A percentile compares a stretch with the other conserved stretches of the same genome.
phyloP scores from a whole-genome alignment of 2,329 filamentous ascomycete genomes.

The Sporothrix brasiliensis region DNA sequence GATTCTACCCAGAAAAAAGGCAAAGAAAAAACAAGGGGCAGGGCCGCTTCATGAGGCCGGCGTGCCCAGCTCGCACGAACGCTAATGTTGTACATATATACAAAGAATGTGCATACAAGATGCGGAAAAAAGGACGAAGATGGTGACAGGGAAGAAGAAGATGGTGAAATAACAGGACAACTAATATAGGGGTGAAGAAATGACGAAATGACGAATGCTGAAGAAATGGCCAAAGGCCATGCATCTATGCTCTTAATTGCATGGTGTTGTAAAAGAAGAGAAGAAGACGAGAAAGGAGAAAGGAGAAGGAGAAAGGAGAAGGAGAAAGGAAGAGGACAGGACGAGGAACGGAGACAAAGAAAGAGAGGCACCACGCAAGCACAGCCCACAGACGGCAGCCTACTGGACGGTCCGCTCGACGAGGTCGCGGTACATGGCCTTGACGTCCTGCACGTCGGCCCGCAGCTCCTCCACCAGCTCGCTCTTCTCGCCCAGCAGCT shows the following conservation, averaged over 20 bases:
- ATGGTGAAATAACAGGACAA: too few species aligned
- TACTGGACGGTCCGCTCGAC: conserved; percentile 72
- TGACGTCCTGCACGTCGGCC: conserved; percentile 88
- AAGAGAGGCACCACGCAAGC: too few species aligned
- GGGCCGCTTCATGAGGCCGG: conserved; percentile 8
- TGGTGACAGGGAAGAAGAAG: neutral
- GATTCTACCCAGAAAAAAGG: neutral
- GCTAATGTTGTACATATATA: conserved; percentile 22
- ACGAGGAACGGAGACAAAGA: too few species aligned
- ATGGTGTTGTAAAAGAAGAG: neutral
- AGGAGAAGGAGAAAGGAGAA: neutral
- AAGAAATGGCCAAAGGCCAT: neutral
- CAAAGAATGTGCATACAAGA: neutral
- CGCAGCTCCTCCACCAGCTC: conserved; percentile 89
- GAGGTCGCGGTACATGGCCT: conserved; percentile 93
- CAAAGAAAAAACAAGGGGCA: neutral
- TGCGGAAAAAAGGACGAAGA: conserved; percentile 6
- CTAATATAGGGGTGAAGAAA: neutral
- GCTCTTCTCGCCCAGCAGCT: conserved; percentile 96
- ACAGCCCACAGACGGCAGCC: neutral
- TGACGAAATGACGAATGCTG: neutral
- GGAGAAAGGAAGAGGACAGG: too few species aligned
- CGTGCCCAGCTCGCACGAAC: conserved; percentile 15
- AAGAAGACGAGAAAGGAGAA: neutral
- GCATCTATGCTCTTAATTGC: conserved; percentile 12